These are phyloP conservation scores for Termitomyces sp. DNA, from an alignment of 768 basidiomycete species.

Conservation along the genomic window DNA sequence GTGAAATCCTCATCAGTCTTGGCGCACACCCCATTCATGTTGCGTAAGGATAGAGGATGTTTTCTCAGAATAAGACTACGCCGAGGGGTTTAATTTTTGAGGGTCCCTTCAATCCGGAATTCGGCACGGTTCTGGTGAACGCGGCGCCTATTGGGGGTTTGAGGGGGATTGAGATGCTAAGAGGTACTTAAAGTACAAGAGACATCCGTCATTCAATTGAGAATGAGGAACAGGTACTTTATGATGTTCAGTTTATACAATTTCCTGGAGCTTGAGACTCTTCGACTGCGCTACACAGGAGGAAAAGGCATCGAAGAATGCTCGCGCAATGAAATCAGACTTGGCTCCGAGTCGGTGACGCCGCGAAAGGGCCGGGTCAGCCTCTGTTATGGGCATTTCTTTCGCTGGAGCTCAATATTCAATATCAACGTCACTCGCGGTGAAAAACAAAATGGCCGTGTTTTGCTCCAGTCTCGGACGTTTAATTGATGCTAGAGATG, in stretches of 20 bases:
- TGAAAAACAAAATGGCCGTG: not conserved
- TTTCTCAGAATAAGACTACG: not conserved
- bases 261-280: too few relatives aligned
- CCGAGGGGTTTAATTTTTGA: not conserved
- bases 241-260: not conserved
- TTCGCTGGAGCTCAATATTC: slow-evolving; percentile 1
- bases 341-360: not conserved
- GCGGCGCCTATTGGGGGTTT: not conserved
- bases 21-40: not conserved
- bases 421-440: not conserved
- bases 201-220: not conserved
- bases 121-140: not conserved
- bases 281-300: too few relatives aligned
- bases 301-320: not conserved
- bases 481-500: not conserved
- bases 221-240: not conserved
- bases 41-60: not conserved
- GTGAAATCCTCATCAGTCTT: not conserved
- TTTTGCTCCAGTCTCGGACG: not conserved
- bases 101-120: not conserved
- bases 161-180: not conserved
- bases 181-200: not conserved
- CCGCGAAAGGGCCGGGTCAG: not conserved
- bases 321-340: not conserved
- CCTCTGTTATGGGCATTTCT: not conserved